These are phyloP conservation scores for Inonotus hispidus DNA, from an alignment of 1,284 basidiomycete genomes.

Conservation along the genomic window DNA sequence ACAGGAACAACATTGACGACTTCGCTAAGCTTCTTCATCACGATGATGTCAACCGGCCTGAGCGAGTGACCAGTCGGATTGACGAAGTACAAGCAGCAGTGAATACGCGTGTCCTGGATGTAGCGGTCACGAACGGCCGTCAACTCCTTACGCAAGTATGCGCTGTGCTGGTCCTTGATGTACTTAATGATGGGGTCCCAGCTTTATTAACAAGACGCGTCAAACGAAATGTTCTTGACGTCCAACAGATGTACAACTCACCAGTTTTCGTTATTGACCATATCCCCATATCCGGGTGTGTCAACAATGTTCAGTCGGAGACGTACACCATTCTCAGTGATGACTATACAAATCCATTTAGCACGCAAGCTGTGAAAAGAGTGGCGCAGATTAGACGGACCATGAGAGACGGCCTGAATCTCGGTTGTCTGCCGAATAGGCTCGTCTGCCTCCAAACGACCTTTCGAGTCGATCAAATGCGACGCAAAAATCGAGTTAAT, in stretches of 20 bases:
- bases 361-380: background rate
- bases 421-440: slow-evolving; percentile 92
- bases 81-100: slow-evolving; percentile 98
- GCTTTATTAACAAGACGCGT: slow-evolving; percentile 44
- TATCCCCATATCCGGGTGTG: slow-evolving; percentile 98
- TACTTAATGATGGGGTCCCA: slow-evolving; percentile 99
- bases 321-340: slow-evolving; percentile 94
- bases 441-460: slow-evolving; percentile 83
- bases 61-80: slow-evolving; percentile 93
- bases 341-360: slow-evolving; percentile 49
- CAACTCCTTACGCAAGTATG: slow-evolving; percentile 97
- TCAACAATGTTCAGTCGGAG: slow-evolving; percentile 97
- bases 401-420: slow-evolving; percentile 92
- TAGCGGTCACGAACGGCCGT: slow-evolving; percentile 98
- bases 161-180: slow-evolving; percentile 98
- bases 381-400: slow-evolving; percentile 43
- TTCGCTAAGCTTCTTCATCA: slow-evolving; percentile 98
- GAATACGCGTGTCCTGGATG: slow-evolving; percentile 97
- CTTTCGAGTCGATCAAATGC: slow-evolving; percentile 97
- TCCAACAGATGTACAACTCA: slow-evolving; percentile 33
- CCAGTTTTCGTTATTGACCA: slow-evolving; percentile 99
- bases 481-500: slow-evolving; percentile 99
- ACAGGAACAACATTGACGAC: slow-evolving; percentile 99
- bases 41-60: slow-evolving; percentile 92
- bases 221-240: background rate